These are phyloP conservation scores for Isochrysis galbana DNA, from an alignment of 78 protist species.

Conservation along the genomic window DNA sequence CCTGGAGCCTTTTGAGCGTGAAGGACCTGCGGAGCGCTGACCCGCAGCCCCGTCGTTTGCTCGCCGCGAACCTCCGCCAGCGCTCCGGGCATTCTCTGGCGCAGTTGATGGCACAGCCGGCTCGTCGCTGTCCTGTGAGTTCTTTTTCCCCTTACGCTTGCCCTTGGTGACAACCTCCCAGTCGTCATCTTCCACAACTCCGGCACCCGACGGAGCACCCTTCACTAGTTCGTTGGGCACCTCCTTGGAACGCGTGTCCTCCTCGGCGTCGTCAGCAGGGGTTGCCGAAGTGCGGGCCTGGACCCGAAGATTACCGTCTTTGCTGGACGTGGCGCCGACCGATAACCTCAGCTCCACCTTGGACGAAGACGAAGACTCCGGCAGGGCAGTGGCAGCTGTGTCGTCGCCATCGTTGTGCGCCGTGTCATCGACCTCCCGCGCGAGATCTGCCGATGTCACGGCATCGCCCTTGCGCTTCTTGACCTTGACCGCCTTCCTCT, in stretches of 20 bases:
- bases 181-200: neutral
- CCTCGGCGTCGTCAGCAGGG: neutral
- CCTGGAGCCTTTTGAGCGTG: neutral
- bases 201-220: neutral
- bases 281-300: no score
- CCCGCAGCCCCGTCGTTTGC: no score
- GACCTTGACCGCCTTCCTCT: neutral
- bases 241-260: neutral
- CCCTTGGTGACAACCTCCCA: neutral
- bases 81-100: neutral
- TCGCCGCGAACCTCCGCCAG: no score
- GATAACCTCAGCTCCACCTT: no score
- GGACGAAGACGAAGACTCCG: no score
- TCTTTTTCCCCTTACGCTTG: neutral
- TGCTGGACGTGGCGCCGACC: no score
- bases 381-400: neutral
- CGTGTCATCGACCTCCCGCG: neutral
- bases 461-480: neutral
- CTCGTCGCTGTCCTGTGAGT: neutral
- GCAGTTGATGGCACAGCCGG: neutral
- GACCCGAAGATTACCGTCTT: no score
- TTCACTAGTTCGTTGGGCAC: no score
- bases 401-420: neutral
- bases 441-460: neutral
- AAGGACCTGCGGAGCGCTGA: no score